Conservation (phyloP, 2,329 filamentous ascomycete species). For the Coniella vitis region DNA sequence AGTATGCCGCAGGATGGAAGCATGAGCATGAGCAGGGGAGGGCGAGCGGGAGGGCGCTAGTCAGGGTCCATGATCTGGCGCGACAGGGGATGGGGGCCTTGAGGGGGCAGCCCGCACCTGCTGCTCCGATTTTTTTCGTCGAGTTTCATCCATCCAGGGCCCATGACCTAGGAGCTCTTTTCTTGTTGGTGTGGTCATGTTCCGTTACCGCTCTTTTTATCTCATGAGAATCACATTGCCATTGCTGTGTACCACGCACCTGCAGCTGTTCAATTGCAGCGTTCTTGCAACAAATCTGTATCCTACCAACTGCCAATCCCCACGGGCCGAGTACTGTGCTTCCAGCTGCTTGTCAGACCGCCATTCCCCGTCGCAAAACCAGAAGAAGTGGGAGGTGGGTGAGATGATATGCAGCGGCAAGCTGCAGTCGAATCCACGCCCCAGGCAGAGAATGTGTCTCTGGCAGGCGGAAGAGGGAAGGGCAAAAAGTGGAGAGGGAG, state of each 20-base stretch:
- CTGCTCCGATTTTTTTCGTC: not conserved
- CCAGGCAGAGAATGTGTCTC: not conserved
- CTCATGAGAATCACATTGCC: not conserved
- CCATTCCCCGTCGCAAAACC: not conserved
- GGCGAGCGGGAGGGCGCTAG: not conserved
- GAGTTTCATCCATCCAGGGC: not conserved
- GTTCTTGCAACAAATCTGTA: no score
- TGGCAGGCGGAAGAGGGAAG: not conserved
- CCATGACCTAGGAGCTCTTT: not conserved
- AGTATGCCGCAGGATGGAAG: not conserved
- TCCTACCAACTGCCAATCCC: no score
- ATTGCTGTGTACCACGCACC: no score
- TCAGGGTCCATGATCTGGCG: conserved; percentile 1
- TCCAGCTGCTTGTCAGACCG: not conserved
- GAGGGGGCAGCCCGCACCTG: not conserved
- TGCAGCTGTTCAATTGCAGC: no score
- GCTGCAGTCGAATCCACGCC: conserved; percentile 1
- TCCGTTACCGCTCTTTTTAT: no score
- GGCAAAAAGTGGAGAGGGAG: not conserved
- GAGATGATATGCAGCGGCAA: conserved; percentile 3
- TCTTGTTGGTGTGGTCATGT: no score
- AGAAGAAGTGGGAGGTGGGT: not conserved
- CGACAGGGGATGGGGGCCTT: not conserved
- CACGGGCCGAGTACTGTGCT: no score
- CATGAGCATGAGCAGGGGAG: conserved; percentile 1